These are phyloP conservation scores for Rhizopus arrhizus DNA, from an alignment of 371 early-diverging fungal genomes.

Conservation along the genomic window DNA sequence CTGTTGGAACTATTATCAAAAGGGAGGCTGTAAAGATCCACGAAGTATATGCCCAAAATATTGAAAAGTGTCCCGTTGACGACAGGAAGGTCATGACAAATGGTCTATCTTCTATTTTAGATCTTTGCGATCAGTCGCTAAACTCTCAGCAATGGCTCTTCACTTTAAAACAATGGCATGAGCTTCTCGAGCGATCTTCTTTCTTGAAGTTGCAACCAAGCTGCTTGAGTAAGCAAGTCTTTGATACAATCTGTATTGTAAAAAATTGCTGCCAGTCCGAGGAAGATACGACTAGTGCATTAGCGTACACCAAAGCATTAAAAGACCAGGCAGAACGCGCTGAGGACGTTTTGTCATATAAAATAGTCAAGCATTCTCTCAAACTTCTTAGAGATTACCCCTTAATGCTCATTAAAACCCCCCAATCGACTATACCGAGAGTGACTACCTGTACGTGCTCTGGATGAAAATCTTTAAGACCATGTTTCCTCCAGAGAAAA, in stretches of 20 bases:
- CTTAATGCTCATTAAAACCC: not conserved
- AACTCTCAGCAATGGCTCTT: conserved; percentile 7
- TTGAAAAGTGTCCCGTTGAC: conserved; percentile 9
- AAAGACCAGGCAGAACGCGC: not conserved
- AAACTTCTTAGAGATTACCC: not conserved
- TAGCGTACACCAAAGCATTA: conserved; percentile 4
- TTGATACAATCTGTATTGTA: conserved; percentile 8
- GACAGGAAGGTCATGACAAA: conserved; percentile 8
- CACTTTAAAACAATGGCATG: not conserved
- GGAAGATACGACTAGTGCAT: conserved; percentile 2
- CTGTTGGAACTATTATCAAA: conserved; percentile 9
- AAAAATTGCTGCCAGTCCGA: conserved; percentile 9
- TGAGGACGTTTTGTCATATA: too few species aligned
- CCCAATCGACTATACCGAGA: conserved; percentile 8
- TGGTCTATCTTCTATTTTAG: conserved; percentile 14
- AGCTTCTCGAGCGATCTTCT: conserved; percentile 5
- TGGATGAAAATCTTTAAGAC: conserved; percentile 13
- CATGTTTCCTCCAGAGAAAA: conserved; percentile 8
- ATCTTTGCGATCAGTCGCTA: conserved; percentile 11
- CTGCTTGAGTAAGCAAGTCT: conserved; percentile 4
- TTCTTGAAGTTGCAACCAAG: conserved; percentile 9
- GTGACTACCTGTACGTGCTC: conserved; percentile 8
- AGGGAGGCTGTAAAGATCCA: conserved; percentile 2
- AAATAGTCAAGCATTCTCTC: too few species aligned
- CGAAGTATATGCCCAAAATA: conserved; percentile 2